These are phyloP conservation scores for Lachancea meyersii DNA, from an alignment of 805 yeast genomes.

Conservation along the genomic window DNA sequence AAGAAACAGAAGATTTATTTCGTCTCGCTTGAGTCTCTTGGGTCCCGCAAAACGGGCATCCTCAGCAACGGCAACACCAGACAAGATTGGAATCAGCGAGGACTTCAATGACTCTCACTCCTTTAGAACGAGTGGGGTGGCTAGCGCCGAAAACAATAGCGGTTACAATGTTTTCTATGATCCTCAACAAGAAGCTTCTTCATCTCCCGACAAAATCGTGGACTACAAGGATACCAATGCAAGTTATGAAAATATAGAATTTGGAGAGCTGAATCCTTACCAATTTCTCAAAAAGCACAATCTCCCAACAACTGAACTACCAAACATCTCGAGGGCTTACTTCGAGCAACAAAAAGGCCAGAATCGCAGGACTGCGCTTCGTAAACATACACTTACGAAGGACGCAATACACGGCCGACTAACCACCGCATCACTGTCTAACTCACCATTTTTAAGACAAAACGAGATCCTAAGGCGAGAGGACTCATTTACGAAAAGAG, in stretches of 20 bases:
- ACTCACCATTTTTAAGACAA: slow-evolving; percentile 1
- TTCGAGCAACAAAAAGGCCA: slow-evolving; percentile 35
- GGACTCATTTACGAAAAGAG: slow-evolving; percentile 2
- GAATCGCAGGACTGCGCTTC: slow-evolving; percentile 28
- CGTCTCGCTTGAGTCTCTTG: slow-evolving; percentile 19
- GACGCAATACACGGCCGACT: slow-evolving; percentile 8
- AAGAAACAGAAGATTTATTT: slow-evolving; percentile 24
- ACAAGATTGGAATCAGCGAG: slow-evolving; percentile 5
- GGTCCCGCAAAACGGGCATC: slow-evolving; percentile 32
- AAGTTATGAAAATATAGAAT: slow-evolving; percentile 22
- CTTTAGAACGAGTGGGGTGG: slow-evolving; percentile 1
- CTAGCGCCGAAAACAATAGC: not conserved
- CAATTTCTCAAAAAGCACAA: slow-evolving; percentile 35
- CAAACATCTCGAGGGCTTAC: slow-evolving; percentile 33
- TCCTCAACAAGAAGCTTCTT: not conserved
- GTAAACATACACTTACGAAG: slow-evolving; percentile 16
- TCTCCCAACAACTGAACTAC: slow-evolving; percentile 34
- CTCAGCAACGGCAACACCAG: slow-evolving; percentile 12
- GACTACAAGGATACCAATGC: not conserved
- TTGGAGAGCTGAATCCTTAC: slow-evolving; percentile 37
- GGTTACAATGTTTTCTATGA: slow-evolving; percentile 10
- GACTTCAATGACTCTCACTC: slow-evolving; percentile 7
- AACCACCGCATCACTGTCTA: slow-evolving; percentile 2
- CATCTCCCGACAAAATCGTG: slow-evolving; percentile 1
- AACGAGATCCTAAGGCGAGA: slow-evolving; percentile 1